Base-by-base conservation (phyloP, 192 early-diverging fungal genomes). In the Globomyces pollinis-pini region DNA sequence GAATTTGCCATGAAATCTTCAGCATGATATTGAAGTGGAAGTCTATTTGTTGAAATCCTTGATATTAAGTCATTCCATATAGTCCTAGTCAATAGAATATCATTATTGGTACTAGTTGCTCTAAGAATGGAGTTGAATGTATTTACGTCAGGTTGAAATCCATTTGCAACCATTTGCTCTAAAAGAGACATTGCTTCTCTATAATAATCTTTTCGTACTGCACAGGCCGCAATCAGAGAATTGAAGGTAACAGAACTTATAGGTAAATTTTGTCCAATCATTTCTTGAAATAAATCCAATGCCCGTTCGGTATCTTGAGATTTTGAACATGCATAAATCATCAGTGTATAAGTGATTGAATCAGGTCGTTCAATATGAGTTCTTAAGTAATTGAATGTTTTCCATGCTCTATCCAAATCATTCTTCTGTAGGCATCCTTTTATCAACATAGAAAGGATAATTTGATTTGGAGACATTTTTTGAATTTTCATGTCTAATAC, bases 321-420 rank as follows among this genome's bases (percentile, higher is more conserved):
- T 63, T 86, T 81, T 5, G 91, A 85, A 61, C 93, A 96, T 1
- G 92, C 90, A 59, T 88, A 83, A 33, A 98, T 90, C 93, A 98
- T 96, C 23, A 93, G 68, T 16, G 80, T 84, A 60, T 90, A 98
- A 4, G 82, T 79, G 0, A 84, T 78, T 47, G 86, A 83, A 61
- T 92, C 87, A 0, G 95, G 90, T 45, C 81, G 68, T 29, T 82
- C 78, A 21, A 87, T 80, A 44, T 90, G 84, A 16, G 76, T 70
- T 44, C 87, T 80, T 85, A 94, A 84, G 59, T 89, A 77, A 61
- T 95, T 84, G 75, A 95, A 98, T 20, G 88, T 84, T 30, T 76
- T 77, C 95, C 95, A 98, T 18, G 93, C 93, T 0, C 87, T 84
- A 18, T 80, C 62, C 20, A 86, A 71, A 49, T 96, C 79, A 18